Evolutionary conservation across 1,284 basidiomycete species (phyloP), one percentile per base, ranked within the genome.

Genomic region (Stereum hirsutum): DNA sequence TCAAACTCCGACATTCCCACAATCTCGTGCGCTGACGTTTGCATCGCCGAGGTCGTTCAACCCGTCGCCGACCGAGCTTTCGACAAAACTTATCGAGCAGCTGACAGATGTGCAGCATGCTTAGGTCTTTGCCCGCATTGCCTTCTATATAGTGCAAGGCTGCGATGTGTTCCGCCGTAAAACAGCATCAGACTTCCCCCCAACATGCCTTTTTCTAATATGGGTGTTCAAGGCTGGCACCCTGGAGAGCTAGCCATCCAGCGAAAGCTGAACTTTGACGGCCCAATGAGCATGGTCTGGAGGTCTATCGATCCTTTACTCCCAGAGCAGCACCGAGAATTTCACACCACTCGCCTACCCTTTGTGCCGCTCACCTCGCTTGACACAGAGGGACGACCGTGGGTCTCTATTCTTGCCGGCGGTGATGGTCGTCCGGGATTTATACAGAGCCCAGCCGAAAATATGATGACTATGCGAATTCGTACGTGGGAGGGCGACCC

Each of bases 401-500:
- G 68, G 68, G 50, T 56, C 1, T 65, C 58, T 12, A 54, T 71
- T 35, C 51, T 69, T 6, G 54, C 63, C 0, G 60, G 59, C 6
- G 34, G 42, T 1, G 44, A 54, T 8, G 68, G 63, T 6, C 43
- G 47, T 14, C 54, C 57, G 5, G 73, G 70, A 0, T 81, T 76
- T 49, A 63, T 73, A 14, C 54, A 53, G 1, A 64, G 66, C 41
- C 61, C 65, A 7, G 57, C 50, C 28, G 63, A 66, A 25, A 67
- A 60, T 15, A 61, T 60, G 6, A 56, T 82, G 6, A 54, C 57
- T 1, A 57, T 80, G 39, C 54, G 66, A 14, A 64, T 69, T 5
- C 57, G 57, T 21, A 46, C 72, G 2, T 78, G 74, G 75, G 63
- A 66, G 1, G 77, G 78, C 0, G 78, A 82, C 41, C 80, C 80